phyloP scores from a whole-genome alignment of 129 eudicot species.

The Rutidosis leptorrhynchoides region DNA sequence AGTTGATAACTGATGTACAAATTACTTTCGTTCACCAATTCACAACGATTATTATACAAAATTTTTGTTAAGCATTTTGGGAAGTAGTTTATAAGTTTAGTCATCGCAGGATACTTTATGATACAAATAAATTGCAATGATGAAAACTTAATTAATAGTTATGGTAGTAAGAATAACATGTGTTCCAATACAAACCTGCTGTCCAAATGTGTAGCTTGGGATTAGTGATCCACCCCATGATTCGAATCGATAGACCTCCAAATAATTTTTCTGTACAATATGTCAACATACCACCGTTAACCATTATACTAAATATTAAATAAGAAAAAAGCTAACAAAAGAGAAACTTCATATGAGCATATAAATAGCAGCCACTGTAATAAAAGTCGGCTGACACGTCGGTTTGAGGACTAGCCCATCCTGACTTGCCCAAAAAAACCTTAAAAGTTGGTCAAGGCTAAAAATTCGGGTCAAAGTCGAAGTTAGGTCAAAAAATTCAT shows the following conservation, averaged over 20 bases:
- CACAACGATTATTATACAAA: conserved; percentile 1
- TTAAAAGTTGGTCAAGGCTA: too few relatives aligned
- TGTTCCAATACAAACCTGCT: conserved; percentile 57
- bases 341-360: neutral
- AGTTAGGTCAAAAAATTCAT: too few relatives aligned
- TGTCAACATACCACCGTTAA: conserved; percentile 10
- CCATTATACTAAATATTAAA: neutral
- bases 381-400: too few relatives aligned
- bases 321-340: neutral
- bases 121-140: conserved; percentile 4
- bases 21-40: conserved; percentile 16
- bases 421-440: too few relatives aligned
- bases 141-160: neutral
- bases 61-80: conserved; percentile 5
- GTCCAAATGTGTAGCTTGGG: conserved; percentile 68
- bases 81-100: conserved; percentile 4
- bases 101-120: neutral
- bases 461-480: too few relatives aligned
- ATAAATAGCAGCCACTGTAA: too few relatives aligned
- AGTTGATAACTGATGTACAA: conserved; percentile 3
- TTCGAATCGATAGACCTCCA: conserved; percentile 88
- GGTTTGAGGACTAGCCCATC: too few relatives aligned
- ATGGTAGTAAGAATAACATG: conserved; percentile 13
- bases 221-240: conserved; percentile 98
- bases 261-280: conserved; percentile 69